These are phyloP conservation scores for Sporothrix inflata DNA, from an alignment of 2,329 filamentous ascomycete species.

Conservation along the genomic window DNA sequence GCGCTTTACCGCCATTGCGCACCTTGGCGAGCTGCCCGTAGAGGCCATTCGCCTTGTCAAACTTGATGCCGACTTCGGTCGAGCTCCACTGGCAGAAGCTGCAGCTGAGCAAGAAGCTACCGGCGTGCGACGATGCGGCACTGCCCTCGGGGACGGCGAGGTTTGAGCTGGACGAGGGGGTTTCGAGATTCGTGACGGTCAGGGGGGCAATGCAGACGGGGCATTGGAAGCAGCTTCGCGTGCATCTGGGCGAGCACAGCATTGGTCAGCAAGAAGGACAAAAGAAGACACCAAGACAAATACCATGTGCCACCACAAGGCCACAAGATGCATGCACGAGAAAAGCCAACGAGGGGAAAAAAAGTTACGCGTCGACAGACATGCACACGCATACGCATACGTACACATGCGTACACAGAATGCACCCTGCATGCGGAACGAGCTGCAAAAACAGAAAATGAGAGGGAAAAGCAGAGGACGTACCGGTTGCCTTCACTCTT, in stretches of 20 bases:
- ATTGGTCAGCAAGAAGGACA: neutral
- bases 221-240: slow-evolving; percentile 93
- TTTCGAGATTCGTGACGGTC: slow-evolving; percentile 71
- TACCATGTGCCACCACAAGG: neutral
- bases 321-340: neutral
- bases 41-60: slow-evolving; percentile 87
- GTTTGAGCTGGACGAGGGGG: slow-evolving; percentile 48
- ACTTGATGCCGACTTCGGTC: slow-evolving; percentile 83
- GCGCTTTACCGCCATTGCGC: slow-evolving; percentile 61
- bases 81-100: slow-evolving; percentile 93
- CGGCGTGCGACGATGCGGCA: slow-evolving; percentile 37
- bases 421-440: neutral
- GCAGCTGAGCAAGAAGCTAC: slow-evolving; percentile 79
- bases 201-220: slow-evolving; percentile 84
- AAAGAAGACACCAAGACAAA: neutral
- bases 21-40: slow-evolving; percentile 76
- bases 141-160: slow-evolving; percentile 48
- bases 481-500: slow-evolving; percentile 93
- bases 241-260: slow-evolving; percentile 65
- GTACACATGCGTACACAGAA: neutral
- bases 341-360: neutral
- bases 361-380: slow-evolving; percentile 19
- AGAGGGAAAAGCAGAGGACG: slow-evolving; percentile 34
- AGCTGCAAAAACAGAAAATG: neutral
- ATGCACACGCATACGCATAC: slow-evolving; percentile 12